Evolutionary conservation across 2,329 filamentous ascomycete genomes (phyloP).

Genomic region (Clonostachys rhizophaga): DNA sequence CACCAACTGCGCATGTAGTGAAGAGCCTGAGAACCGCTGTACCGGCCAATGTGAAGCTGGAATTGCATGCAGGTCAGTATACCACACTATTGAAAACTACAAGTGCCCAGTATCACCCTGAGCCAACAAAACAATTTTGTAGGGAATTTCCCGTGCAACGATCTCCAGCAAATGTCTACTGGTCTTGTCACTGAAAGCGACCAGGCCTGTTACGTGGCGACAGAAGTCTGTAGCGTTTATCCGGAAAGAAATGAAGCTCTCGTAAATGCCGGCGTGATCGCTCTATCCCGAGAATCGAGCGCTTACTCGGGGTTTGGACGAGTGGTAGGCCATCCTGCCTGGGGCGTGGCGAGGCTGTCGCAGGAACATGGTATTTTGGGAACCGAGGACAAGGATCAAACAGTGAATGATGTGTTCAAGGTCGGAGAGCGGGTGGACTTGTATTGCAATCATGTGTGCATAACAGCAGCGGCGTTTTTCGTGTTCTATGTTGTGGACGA

Average conservation of each 20-base stretch:
- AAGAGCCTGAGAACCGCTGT: constrained; percentile 17
- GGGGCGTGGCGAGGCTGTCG: constrained; percentile 24
- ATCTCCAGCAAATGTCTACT: constrained; percentile 30
- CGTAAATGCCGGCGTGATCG: constrained; percentile 26
- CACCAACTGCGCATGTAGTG: constrained; percentile 28
- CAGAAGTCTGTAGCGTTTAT: constrained; percentile 30
- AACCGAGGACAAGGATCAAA: constrained; percentile 3
- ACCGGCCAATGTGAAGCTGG: constrained; percentile 22
- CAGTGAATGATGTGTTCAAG: constrained; percentile 12
- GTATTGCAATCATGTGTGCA: constrained; percentile 26
- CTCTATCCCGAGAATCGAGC: constrained; percentile 25
- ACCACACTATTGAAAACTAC: no score
- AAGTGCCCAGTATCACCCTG: no score
- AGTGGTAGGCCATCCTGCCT: constrained; percentile 16
- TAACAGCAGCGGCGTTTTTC: constrained; percentile 26
- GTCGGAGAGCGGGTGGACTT: constrained; percentile 24
- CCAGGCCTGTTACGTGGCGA: constrained; percentile 20
- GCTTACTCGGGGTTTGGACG: constrained; percentile 19
- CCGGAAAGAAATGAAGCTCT: constrained; percentile 28
- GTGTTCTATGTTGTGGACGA: constrained; percentile 27
- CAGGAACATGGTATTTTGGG: constrained; percentile 31
- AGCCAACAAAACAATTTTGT: no score
- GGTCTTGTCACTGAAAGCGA: constrained; percentile 17
- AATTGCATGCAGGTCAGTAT: constrained; percentile 22
- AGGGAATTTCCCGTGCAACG: constrained; percentile 25